Evolutionary conservation across 2,329 filamentous ascomycete genomes (phyloP).

Genomic region (Aureobasidium vineae): DNA sequence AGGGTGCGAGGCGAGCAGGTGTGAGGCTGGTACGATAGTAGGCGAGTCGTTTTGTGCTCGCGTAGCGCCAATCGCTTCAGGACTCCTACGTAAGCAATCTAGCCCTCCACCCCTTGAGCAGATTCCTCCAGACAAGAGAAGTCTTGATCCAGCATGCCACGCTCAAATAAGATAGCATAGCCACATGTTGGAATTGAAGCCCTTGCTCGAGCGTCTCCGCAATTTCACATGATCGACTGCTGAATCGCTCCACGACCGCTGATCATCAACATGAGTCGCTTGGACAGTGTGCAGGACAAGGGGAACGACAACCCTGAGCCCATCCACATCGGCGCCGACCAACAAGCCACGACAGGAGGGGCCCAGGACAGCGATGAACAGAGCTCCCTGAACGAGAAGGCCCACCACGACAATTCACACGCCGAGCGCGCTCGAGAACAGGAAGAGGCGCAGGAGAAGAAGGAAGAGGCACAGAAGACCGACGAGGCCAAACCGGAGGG

Average conservation of each 20-base stretch:
- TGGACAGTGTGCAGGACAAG: not conserved
- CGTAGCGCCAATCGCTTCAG: not conserved
- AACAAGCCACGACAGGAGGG: not conserved
- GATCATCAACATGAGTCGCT: conserved; percentile 10
- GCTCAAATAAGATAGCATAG: conserved; percentile 6
- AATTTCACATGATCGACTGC: conserved; percentile 13
- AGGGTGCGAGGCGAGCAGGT: not conserved
- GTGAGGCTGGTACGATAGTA: not conserved
- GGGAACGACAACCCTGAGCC: not conserved
- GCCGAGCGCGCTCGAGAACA: not conserved
- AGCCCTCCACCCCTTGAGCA: not conserved
- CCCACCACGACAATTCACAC: conserved; percentile 3
- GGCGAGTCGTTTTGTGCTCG: conserved; percentile 11
- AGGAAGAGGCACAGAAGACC: conserved; percentile 22
- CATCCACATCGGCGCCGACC: conserved; percentile 2
- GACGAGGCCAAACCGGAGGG: conserved; percentile 30
- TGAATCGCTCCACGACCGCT: not conserved
- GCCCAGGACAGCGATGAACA: not conserved
- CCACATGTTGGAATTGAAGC: not conserved
- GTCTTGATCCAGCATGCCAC: conserved; percentile 4
- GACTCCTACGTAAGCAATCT: conserved; percentile 10
- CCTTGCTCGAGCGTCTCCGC: conserved; percentile 1
- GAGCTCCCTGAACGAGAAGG: not conserved
- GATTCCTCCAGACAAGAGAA: not conserved
- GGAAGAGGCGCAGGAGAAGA: conserved; percentile 19